Evolutionary conservation across 208 protist species (phyloP).

Genomic region (Trypanosoma cruzi): DNA sequence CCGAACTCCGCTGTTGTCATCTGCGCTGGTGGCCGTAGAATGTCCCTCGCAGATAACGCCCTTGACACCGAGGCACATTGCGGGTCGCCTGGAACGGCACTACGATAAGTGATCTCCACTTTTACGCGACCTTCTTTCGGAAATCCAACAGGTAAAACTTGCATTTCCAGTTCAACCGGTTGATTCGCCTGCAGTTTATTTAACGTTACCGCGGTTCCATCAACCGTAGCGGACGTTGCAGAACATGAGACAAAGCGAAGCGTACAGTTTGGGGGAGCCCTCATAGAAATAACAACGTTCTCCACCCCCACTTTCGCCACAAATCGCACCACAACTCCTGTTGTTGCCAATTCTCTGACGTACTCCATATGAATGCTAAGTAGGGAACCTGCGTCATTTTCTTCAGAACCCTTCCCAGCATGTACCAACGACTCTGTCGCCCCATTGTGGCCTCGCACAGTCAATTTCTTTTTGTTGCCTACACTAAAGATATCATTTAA

Average conservation of each 20-base stretch:
- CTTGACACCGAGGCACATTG: neutral
- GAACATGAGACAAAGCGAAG: slow-evolving; percentile 7
- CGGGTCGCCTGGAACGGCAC: neutral
- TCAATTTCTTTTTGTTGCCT: slow-evolving; percentile 20
- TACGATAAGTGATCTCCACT: slow-evolving; percentile 15
- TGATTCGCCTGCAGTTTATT: slow-evolving; percentile 6
- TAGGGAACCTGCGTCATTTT: neutral
- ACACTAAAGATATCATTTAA: slow-evolving; percentile 56
- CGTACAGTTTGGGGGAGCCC: slow-evolving; percentile 4
- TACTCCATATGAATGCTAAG: slow-evolving; percentile 19
- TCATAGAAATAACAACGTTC: neutral
- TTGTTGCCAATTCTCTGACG: neutral
- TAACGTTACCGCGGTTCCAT: neutral
- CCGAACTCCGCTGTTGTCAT: slow-evolving; percentile 52
- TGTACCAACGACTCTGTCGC: neutral
- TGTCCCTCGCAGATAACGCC: slow-evolving; percentile 11
- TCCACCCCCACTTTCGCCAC: neutral
- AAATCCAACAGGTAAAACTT: slow-evolving; percentile 14
- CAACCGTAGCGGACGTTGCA: neutral
- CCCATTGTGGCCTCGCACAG: neutral
- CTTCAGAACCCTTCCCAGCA: neutral
- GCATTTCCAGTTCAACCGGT: slow-evolving; percentile 1
- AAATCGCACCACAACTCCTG: slow-evolving; percentile 15
- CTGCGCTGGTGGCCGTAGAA: slow-evolving; percentile 30
- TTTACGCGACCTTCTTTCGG: slow-evolving; percentile 12